These are phyloP conservation scores for Eucalyptus cladocalyx DNA, from an alignment of 345 rosid genomes.

Conservation along the genomic window DNA sequence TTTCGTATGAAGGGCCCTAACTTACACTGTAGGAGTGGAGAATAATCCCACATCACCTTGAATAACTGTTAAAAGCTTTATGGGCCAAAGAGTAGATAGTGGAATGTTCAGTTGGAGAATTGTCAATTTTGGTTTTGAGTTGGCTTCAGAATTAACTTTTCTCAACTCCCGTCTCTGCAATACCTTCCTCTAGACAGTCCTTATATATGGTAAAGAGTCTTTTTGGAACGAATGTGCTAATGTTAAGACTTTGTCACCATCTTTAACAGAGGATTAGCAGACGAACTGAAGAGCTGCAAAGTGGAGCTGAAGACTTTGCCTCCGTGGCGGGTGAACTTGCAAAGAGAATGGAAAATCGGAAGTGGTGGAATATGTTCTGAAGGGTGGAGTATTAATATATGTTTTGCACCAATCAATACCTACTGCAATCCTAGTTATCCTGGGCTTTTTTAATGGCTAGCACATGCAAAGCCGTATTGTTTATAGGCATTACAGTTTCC, in stretches of 20 bases:
- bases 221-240: neutral
- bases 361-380: constrained; percentile 54
- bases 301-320: constrained; percentile 69
- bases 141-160: neutral
- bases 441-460: neutral
- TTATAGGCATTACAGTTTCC: neutral
- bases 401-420: neutral
- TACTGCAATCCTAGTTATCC: neutral
- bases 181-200: neutral
- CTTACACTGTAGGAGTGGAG: neutral
- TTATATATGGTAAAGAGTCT: neutral
- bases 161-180: neutral
- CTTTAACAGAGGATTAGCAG: constrained; percentile 41
- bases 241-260: neutral
- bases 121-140: neutral
- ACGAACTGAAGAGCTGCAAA: constrained; percentile 71
- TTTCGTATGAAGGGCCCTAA: neutral
- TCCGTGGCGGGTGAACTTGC: constrained; percentile 70
- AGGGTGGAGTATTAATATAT: neutral
- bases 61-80: neutral
- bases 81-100: neutral
- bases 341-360: constrained; percentile 76
- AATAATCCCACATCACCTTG: neutral
- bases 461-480: neutral
- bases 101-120: neutral